Evolutionary conservation across 495 filamentous ascomycete genomes (phyloP), one percentile per base, ranked within the genome.

Genomic region (Aspergillus egyptiacus): DNA sequence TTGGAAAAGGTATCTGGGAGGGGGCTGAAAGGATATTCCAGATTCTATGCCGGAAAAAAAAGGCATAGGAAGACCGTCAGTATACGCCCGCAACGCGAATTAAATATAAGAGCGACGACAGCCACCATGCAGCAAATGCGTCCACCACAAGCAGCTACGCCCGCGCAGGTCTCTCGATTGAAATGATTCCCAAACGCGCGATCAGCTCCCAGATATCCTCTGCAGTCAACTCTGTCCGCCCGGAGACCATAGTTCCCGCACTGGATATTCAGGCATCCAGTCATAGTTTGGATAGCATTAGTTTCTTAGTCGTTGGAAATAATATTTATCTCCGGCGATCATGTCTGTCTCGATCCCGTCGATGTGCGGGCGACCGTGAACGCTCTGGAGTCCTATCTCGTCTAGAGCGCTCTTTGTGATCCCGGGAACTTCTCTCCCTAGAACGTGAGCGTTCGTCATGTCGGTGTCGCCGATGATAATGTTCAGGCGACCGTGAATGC

Each of bases 1-100:
- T 4, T 95, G 88, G 87, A 89, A 86, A 67, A 71, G 80, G 62
- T 95, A 91, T 68, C 67, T 93, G 36, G 77, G 78, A 45, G 66
- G 57, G 10, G 63, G 64, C 42, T 71, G 66, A 73, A 48, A 41
- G n/a, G 15, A 15, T 10, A 2, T 24, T 25, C 46, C 20, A 18
- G 18, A 13, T 13, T 40, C 23, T 6, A 14, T 23, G 3, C 15
- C 2, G 1, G 25, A 31, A 8, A 31, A 5, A 14, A 31, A 8
- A 31, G 11, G 9, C 8, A 35, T 17, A 15, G 9, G n/a, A 35
- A 13, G 37, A 25, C 17, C 10, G 13, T 24, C 42, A 34, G 19
- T 22, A 18, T 23, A 36, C 19, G 25, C 11, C 18, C n/a, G 19
- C 13, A 33, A 13, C 8, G 20, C 28, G 2, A 44, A 18, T 6